phyloP scores from a whole-genome alignment of 2,329 filamentous ascomycete genomes.

The Raffaelea deltoideospora region DNA sequence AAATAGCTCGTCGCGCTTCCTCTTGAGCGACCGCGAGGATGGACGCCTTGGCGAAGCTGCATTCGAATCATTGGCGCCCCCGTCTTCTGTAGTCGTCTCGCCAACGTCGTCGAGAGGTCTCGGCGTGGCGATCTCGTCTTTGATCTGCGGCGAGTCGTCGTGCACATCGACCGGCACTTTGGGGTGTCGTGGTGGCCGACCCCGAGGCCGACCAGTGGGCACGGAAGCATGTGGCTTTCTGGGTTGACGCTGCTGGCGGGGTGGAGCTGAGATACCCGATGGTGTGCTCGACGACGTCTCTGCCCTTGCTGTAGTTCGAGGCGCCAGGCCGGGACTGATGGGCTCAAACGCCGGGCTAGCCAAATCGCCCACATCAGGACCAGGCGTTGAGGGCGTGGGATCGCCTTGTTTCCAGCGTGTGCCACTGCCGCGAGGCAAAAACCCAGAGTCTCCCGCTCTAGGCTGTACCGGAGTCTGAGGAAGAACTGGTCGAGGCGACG shows the following conservation, averaged over 20 bases:
- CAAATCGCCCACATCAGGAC: conserved; percentile 21
- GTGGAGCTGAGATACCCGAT: no score
- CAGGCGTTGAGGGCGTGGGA: conserved; percentile 43
- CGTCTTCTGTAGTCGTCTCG: conserved; percentile 41
- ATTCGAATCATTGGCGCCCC: conserved; percentile 11
- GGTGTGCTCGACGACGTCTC: neutral
- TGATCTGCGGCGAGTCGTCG: neutral
- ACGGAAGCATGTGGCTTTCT: conserved; percentile 1
- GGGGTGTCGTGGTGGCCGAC: conserved; percentile 1
- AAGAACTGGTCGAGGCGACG: conserved; percentile 3
- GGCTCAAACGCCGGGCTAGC: conserved; percentile 42
- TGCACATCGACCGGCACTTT: neutral
- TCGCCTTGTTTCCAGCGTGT: conserved; percentile 42
- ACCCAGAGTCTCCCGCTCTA: neutral
- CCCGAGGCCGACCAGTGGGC: neutral
- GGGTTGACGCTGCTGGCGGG: conserved; percentile 4
- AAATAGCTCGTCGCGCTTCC: conserved; percentile 40
- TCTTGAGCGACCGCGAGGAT: conserved; percentile 25
- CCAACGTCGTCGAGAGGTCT: conserved; percentile 36
- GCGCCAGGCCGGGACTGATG: conserved; percentile 35
- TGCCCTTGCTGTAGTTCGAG: neutral
- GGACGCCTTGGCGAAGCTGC: neutral
- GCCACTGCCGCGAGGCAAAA: conserved; percentile 20
- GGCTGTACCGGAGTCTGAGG: conserved; percentile 6
- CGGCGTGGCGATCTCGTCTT: conserved; percentile 26